phyloP scores from a whole-genome alignment of 1,284 basidiomycete species.

The Puccinia coronata region DNA sequence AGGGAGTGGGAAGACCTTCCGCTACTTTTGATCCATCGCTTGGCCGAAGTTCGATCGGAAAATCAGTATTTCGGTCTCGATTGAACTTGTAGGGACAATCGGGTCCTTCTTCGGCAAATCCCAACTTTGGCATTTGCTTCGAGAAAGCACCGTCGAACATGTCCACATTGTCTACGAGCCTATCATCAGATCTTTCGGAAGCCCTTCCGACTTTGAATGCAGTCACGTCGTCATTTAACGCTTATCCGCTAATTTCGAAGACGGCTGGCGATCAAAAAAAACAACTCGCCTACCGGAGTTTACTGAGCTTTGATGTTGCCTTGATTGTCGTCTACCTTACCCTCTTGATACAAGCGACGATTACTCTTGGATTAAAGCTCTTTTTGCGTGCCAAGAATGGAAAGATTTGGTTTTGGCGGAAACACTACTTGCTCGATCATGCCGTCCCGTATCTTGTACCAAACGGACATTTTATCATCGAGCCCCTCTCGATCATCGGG shows the following conservation, averaged over 20 bases:
- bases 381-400: background rate
- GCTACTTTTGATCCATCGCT: too few species aligned
- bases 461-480: background rate
- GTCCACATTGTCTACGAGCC: background rate
- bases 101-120: too few species aligned
- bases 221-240: background rate
- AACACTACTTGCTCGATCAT: background rate
- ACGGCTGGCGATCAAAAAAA: background rate
- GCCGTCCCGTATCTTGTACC: background rate
- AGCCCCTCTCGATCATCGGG: background rate
- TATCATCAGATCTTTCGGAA: background rate
- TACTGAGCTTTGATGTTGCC: background rate
- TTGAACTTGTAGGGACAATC: too few species aligned
- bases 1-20: too few species aligned
- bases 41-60: too few species aligned
- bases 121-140: too few species aligned
- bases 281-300: too few species aligned
- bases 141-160: background rate
- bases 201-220: constrained; percentile 1
- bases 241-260: background rate
- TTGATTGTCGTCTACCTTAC: background rate
- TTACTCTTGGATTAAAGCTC: background rate
- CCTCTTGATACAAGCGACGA: background rate
- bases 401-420: constrained; percentile 10
- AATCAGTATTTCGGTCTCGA: too few species aligned